Percentiles rank a stretch among this genome's conserved stretches.
These are phyloP conservation scores for Phialophora expanda DNA, from an alignment of 2,329 filamentous ascomycete species.

Conservation along the genomic window DNA sequence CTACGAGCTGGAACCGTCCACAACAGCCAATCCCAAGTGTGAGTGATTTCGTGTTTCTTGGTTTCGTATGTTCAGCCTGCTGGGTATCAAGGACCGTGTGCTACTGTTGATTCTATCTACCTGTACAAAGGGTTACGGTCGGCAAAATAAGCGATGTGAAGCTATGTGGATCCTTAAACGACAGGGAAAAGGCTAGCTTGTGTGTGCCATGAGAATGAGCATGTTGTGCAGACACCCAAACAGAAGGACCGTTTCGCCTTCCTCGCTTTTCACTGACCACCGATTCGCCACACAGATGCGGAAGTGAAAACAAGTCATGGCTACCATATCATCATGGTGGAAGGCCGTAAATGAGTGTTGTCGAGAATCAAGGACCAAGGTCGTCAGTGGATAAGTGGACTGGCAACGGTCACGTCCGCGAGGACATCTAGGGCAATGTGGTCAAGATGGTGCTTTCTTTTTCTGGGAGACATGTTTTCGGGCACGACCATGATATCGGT, in stretches of 20 bases:
- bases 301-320: constrained; percentile 68
- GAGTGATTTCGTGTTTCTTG: constrained; percentile 24
- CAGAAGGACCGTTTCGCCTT: constrained; percentile 24
- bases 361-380: constrained; percentile 9
- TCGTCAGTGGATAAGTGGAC: constrained; percentile 35
- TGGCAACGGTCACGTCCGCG: constrained; percentile 38
- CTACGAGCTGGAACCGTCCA: constrained; percentile 66
- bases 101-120: constrained; percentile 19
- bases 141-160: constrained; percentile 24
- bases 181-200: not conserved
- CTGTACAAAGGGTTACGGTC: constrained; percentile 24
- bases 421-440: constrained; percentile 39
- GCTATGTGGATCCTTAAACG: constrained; percentile 7
- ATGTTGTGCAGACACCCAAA: constrained; percentile 2
- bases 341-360: constrained; percentile 62
- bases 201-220: constrained; percentile 5
- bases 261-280: constrained; percentile 19
- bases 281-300: constrained; percentile 46
- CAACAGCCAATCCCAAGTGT: constrained; percentile 62
- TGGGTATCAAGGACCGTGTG: constrained; percentile 20
- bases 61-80: constrained; percentile 13
- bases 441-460: constrained; percentile 36
- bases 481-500: constrained; percentile 32
- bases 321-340: constrained; percentile 73
- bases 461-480: constrained; percentile 31